Evolutionary conservation across 2,329 filamentous ascomycete species (phyloP), one percentile per base, ranked within the genome.

Genomic region (Talaromyces marneffei): DNA sequence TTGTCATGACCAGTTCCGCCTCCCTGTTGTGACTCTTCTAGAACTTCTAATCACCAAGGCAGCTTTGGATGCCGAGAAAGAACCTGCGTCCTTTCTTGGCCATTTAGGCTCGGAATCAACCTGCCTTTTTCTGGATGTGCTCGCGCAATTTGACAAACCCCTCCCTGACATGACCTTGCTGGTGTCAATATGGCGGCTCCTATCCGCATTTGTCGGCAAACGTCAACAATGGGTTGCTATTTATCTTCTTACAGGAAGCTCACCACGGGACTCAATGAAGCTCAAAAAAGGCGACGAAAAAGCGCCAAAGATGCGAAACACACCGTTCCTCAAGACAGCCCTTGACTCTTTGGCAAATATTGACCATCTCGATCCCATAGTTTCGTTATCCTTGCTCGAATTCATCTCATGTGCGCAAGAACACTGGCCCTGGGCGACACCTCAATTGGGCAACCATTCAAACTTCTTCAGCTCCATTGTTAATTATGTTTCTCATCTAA

Each of bases 151-250:
- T 27, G 91, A 93, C 66, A 86, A 85, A 66, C 91, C 92, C 3
- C 83, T 94, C 61, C 80, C 84, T 57, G 81, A 91, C 66, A 76
- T 83, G 2, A 74, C 80, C 5, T 84, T 91, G 59, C 85, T 89
- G 42, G 83, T 85, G 44, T 80, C 82, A 7, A 88, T 91, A 20
- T 99, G 93, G 94, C 85, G 85, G 61, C 87, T 99, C 69, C 86
- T 97, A 58, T 90, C 92, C 2, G 87, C 88, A 2, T 88, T 97
- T 52, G 85, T 99, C 63, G 89, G 89, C 66, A 92, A 91, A 71
- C 87, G 91, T 65, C 94, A 99, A 72, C 92, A 96, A 71, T 97
- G 93, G 90, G 90, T 99, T 79, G 91, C 93, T 0, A 91, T 96
- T 64, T 96, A 92, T 70, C 82, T 99, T 8, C 85, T 97, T 40